phyloP scores from a whole-genome alignment of 441 rosid species.

The Biscutella auriculata region DNA sequence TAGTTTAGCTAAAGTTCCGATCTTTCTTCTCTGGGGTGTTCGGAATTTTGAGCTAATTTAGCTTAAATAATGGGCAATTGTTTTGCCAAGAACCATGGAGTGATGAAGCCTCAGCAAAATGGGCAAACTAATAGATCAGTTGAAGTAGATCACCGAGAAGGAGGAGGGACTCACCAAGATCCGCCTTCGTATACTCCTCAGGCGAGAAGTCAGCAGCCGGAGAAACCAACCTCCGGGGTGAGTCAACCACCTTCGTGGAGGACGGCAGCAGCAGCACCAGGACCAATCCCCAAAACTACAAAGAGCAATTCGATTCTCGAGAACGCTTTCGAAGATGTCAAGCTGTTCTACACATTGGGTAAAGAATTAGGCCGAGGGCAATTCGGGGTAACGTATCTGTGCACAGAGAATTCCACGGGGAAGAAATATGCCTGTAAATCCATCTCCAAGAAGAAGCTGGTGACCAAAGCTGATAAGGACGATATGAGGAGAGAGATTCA shows the following conservation, averaged over 20 bases:
- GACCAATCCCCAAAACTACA: slow-evolving; percentile 22
- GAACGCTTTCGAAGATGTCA: slow-evolving; percentile 56
- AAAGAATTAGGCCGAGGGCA: slow-evolving; percentile 50
- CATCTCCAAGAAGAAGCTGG: slow-evolving; percentile 46
- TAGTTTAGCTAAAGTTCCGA: slow-evolving; percentile 3
- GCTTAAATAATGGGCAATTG: slow-evolving; percentile 47
- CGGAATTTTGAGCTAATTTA: not conserved
- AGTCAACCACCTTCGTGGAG: slow-evolving; percentile 27
- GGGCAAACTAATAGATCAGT: slow-evolving; percentile 30
- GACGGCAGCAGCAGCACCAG: slow-evolving; percentile 11
- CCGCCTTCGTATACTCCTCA: slow-evolving; percentile 25
- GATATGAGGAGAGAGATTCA: slow-evolving; percentile 48
- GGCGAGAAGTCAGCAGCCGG: slow-evolving; percentile 22
- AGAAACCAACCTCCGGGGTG: slow-evolving; percentile 6
- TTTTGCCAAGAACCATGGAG: slow-evolving; percentile 32
- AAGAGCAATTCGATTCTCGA: slow-evolving; percentile 47
- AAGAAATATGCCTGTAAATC: slow-evolving; percentile 43
- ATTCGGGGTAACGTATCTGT: slow-evolving; percentile 49
- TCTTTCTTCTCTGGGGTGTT: slow-evolving; percentile 8
- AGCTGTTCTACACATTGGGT: slow-evolving; percentile 30
- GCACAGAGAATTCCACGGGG: slow-evolving; percentile 47
- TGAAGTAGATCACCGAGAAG: slow-evolving; percentile 1
- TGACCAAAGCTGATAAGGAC: slow-evolving; percentile 37
- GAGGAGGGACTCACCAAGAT: slow-evolving; percentile 19
- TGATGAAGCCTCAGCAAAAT: slow-evolving; percentile 26